Base-by-base conservation (phyloP, 495 filamentous ascomycete species). In the Beverwykella pulmonaria region DNA sequence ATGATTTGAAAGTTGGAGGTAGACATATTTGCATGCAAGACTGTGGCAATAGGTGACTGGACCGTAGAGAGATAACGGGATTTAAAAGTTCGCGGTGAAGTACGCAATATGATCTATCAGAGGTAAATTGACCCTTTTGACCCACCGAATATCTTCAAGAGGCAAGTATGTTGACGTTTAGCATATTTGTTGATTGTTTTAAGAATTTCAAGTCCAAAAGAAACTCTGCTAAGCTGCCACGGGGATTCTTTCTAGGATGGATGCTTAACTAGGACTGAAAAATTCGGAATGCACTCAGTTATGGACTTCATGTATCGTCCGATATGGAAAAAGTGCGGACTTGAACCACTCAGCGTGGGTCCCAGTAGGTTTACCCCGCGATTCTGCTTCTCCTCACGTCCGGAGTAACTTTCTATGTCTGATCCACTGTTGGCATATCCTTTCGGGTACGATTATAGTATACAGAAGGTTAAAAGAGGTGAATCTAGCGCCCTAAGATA, bases 1-100 rank as follows among this genome's bases (percentile, higher is more conserved):
- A 20, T 41, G 47, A 30, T 61, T 22, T 22, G 53, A 32, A 65
- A 32, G 46, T 64, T 44, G 15, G 46, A 53, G 44, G 55, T 44
- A 12, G 44, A 20, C 61, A 65, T 69, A 17, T 36, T 32, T 22
- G 39, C 29, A 63, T n/a, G 26, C 15, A 15, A 19, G 59, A 53
- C n/a, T n/a, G n/a, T n/a, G n/a, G n/a, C n/a, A n/a, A 19, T 20
- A 53, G 4, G 30, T 4, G 30, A 34, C 2, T n/a, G 39, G 15
- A n/a, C 6, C 17, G 39, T 9, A 9, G 39, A 44, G 39, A 10
- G 3, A n/a, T 2, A 44, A 44, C 30, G 12, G 5, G 4, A 34
- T 34, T 12, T 34, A 5, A 34, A 34, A 12, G 4, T 12, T 12
- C 12, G 12, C 30, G 30, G 30, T 34, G n/a, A n/a, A n/a, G n/a